These are phyloP conservation scores for Candida sp. DNA, from an alignment of 1,139 yeast genomes.

Conservation along the genomic window DNA sequence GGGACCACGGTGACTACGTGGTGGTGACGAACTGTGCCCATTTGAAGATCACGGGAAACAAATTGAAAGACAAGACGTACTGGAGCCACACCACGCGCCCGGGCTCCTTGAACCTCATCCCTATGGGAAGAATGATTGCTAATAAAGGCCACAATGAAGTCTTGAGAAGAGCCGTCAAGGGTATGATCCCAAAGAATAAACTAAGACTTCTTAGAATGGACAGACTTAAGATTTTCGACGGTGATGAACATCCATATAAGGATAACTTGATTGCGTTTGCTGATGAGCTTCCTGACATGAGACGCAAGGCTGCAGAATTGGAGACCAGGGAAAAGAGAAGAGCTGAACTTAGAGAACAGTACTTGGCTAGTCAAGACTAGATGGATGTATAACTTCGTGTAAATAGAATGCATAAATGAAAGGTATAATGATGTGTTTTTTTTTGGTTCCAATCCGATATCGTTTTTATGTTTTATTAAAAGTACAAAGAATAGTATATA, in stretches of 20 bases:
- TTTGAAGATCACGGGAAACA: slow-evolving; percentile 82
- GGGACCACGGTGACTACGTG: slow-evolving; percentile 96
- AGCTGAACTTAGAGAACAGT: slow-evolving; percentile 39
- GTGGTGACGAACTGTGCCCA: slow-evolving; percentile 93
- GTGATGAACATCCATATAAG: slow-evolving; percentile 85
- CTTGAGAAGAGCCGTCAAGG: slow-evolving; percentile 84
- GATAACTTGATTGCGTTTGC: slow-evolving; percentile 86
- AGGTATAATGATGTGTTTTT: slow-evolving; percentile 1
- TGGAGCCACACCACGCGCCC: slow-evolving; percentile 93
- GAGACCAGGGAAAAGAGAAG: slow-evolving; percentile 38
- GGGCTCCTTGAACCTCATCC: slow-evolving; percentile 82
- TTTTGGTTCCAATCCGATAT: not conserved
- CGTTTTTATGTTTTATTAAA: slow-evolving; percentile 5
- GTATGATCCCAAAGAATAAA: slow-evolving; percentile 95
- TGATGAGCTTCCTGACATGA: slow-evolving; percentile 69
- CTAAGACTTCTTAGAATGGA: slow-evolving; percentile 80
- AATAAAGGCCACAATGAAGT: slow-evolving; percentile 89
- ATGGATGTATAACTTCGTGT: slow-evolving; percentile 7
- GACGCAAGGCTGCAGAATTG: slow-evolving; percentile 42
- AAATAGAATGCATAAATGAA: slow-evolving; percentile 4
- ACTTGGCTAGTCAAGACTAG: slow-evolving; percentile 19
- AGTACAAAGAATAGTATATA: slow-evolving; percentile 4
- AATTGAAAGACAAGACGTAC: slow-evolving; percentile 82
- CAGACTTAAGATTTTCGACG: slow-evolving; percentile 87
- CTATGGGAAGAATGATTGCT: slow-evolving; percentile 78